phyloP scores from a whole-genome alignment of 2,329 filamentous ascomycete species.

The Exophiala dermatitidis region DNA sequence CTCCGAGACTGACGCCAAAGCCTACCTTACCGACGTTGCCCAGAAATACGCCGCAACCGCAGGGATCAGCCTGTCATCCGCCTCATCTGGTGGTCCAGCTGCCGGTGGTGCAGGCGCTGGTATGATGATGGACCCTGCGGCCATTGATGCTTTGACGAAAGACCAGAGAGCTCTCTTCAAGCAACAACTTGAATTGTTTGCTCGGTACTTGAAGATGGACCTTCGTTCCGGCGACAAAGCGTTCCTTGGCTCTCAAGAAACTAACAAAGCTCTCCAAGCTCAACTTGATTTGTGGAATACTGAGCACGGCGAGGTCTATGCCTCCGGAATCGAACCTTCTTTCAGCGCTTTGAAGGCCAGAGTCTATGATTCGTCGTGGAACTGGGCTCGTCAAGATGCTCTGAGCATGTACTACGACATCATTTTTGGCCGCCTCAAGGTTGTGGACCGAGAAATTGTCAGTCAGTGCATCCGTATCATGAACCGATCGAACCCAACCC shows the following conservation, averaged over 20 bases:
- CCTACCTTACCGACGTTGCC: slow-evolving; percentile 77
- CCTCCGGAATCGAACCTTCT: slow-evolving; percentile 83
- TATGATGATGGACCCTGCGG: slow-evolving; percentile 99
- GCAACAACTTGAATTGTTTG: slow-evolving; percentile 92
- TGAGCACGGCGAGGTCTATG: slow-evolving; percentile 96
- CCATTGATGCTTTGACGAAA: slow-evolving; percentile 92
- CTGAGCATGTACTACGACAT: slow-evolving; percentile 99
- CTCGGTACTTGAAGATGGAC: slow-evolving; percentile 94
- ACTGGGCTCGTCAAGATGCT: slow-evolving; percentile 96
- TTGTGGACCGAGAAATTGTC: slow-evolving; percentile 93
- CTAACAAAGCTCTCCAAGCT: slow-evolving; percentile 77
- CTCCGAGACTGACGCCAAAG: slow-evolving; percentile 84
- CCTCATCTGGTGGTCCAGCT: slow-evolving; percentile 61
- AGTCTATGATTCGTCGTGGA: slow-evolving; percentile 97
- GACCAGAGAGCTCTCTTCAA: slow-evolving; percentile 95
- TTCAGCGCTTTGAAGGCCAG: slow-evolving; percentile 92
- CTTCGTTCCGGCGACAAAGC: slow-evolving; percentile 95
- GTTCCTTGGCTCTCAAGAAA: slow-evolving; percentile 74
- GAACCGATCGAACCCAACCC: slow-evolving; percentile 93
- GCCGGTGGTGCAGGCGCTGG: slow-evolving; percentile 60
- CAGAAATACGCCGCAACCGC: slow-evolving; percentile 82
- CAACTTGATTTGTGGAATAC: slow-evolving; percentile 92
- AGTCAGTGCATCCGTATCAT: slow-evolving; percentile 98
- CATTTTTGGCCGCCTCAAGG: slow-evolving; percentile 89
- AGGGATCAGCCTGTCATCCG: slow-evolving; percentile 74